These are phyloP conservation scores for Ogataea hybrid DNA, from an alignment of 1,139 yeast species.

Conservation along the genomic window DNA sequence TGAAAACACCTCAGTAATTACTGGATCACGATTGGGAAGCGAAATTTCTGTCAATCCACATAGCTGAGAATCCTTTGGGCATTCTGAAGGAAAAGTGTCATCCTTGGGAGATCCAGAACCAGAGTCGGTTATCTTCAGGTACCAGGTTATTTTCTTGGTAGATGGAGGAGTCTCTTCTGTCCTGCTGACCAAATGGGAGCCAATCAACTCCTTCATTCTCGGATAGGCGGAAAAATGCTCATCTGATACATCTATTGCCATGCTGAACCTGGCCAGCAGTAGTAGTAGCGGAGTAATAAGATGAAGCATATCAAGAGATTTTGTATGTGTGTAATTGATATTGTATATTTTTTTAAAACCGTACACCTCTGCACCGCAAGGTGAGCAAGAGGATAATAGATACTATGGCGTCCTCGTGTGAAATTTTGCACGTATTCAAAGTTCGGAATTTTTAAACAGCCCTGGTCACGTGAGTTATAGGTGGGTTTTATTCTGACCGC, in stretches of 20 bases:
- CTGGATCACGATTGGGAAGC: slow-evolving; percentile 43
- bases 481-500: slow-evolving; percentile 4
- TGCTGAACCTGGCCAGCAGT: not conserved
- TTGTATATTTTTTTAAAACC: not conserved
- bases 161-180: slow-evolving; percentile 75
- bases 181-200: slow-evolving; percentile 39
- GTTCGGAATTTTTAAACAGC: no score
- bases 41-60: slow-evolving; percentile 61
- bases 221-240: slow-evolving; percentile 23
- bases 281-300: not conserved
- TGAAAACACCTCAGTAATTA: slow-evolving; percentile 57
- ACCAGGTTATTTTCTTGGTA: slow-evolving; percentile 60
- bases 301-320: slow-evolving; percentile 3
- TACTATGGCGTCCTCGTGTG: no score
- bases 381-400: no score
- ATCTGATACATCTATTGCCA: slow-evolving; percentile 24
- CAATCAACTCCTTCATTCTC: slow-evolving; percentile 46
- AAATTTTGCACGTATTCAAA: no score
- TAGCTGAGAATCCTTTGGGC: slow-evolving; percentile 68
- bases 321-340: slow-evolving; percentile 4
- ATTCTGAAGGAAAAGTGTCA: slow-evolving; percentile 39
- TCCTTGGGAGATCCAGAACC: slow-evolving; percentile 32
- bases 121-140: slow-evolving; percentile 64
- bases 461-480: slow-evolving; percentile 3
- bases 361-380: slow-evolving; percentile 5